These are phyloP conservation scores for Coemansia sp. DNA, from an alignment of 192 early-diverging fungal species.

Conservation along the genomic window DNA sequence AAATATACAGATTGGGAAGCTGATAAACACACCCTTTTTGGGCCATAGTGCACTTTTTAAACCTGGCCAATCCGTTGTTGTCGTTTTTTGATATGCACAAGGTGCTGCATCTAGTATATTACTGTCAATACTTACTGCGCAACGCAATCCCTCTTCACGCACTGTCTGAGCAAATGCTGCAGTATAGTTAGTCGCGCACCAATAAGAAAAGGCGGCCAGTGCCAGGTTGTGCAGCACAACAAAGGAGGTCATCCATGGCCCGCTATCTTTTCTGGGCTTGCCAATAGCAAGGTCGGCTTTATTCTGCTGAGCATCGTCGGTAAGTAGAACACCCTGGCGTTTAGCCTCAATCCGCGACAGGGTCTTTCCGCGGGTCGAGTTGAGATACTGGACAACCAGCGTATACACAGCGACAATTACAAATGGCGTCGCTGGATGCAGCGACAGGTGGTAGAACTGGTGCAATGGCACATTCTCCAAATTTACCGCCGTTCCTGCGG, in stretches of 20 bases:
- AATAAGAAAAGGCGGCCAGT: slow-evolving; percentile 70
- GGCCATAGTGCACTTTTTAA: no score
- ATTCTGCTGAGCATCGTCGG: slow-evolving; percentile 9
- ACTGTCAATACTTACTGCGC: slow-evolving; percentile 60
- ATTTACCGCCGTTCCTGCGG: slow-evolving; percentile 48
- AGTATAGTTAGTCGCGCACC: slow-evolving; percentile 70
- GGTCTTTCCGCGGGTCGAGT: slow-evolving; percentile 27
- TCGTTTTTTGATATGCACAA: neutral
- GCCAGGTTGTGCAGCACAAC: slow-evolving; percentile 78
- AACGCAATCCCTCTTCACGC: slow-evolving; percentile 56
- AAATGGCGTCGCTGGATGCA: slow-evolving; percentile 67
- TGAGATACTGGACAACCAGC: slow-evolving; percentile 40
- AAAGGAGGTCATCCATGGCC: slow-evolving; percentile 71
- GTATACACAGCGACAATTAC: slow-evolving; percentile 65
- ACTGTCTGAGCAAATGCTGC: slow-evolving; percentile 61
- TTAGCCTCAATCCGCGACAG: slow-evolving; percentile 44
- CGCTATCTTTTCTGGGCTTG: slow-evolving; percentile 29
- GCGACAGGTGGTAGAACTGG: slow-evolving; percentile 69
- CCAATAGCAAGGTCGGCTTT: neutral
- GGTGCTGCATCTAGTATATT: neutral
- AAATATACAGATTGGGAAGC: no score
- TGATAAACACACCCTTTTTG: no score
- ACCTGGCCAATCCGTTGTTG: no score
- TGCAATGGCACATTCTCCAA: slow-evolving; percentile 66
- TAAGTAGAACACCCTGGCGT: slow-evolving; percentile 28